A percentile compares a stretch with the other conserved stretches of the same genome.
Evolutionary conservation across 768 basidiomycete species (phyloP).

Genomic region (Mycena olivaceomarginata): DNA sequence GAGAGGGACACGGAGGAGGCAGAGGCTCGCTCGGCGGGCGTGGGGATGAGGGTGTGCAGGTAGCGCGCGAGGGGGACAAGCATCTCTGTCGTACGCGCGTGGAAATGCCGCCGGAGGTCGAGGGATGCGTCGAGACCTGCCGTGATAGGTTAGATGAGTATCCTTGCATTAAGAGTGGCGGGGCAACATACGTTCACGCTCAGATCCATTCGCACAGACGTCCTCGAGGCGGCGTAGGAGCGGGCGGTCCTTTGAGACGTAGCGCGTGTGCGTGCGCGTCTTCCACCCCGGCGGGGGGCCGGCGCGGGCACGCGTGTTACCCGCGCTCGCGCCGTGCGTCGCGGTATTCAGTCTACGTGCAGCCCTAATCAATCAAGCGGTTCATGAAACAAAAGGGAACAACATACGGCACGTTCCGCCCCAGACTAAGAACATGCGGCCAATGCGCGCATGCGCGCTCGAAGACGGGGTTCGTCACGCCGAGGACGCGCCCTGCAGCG

Average conservation of each 20-base stretch:
- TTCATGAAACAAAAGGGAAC: not conserved
- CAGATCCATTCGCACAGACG: slow-evolving; percentile 67
- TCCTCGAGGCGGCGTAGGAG: slow-evolving; percentile 85
- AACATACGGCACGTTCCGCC: slow-evolving; percentile 65
- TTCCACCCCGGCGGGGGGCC: slow-evolving; percentile 86
- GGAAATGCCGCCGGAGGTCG: slow-evolving; percentile 87
- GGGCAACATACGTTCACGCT: slow-evolving; percentile 69
- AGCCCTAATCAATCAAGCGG: slow-evolving; percentile 40
- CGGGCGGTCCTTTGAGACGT: slow-evolving; percentile 88
- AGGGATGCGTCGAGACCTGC: slow-evolving; percentile 79
- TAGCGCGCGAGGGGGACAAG: slow-evolving; percentile 94
- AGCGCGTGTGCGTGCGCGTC: slow-evolving; percentile 86
- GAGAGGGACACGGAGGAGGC: slow-evolving; percentile 48
- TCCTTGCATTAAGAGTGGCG: not conserved
- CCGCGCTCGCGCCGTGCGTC: slow-evolving; percentile 39
- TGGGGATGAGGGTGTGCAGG: slow-evolving; percentile 90
- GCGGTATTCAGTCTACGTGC: slow-evolving; percentile 43
- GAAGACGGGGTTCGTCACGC: slow-evolving; percentile 94
- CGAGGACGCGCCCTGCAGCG: slow-evolving; percentile 83
- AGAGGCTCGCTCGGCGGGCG: slow-evolving; percentile 69
- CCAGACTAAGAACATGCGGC: slow-evolving; percentile 89
- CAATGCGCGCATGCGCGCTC: slow-evolving; percentile 88
- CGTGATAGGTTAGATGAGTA: not conserved
- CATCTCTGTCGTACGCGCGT: slow-evolving; percentile 88
- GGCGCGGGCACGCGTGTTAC: slow-evolving; percentile 53